phyloP scores from a whole-genome alignment of 2,329 filamentous ascomycete species.

The Acrocalymma vagum region DNA sequence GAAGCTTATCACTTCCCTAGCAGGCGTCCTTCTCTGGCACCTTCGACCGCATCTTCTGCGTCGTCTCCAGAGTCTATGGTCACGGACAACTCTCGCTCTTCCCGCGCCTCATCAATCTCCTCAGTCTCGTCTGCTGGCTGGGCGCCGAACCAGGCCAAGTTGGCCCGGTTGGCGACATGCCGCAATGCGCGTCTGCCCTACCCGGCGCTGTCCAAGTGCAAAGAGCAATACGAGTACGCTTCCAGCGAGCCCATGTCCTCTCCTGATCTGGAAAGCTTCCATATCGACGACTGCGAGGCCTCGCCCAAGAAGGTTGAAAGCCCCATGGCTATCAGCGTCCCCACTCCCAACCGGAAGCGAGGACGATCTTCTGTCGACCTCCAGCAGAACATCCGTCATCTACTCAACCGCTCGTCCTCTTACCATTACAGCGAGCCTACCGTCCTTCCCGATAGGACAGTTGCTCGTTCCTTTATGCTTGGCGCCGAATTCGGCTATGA shows the following conservation, averaged over 20 bases:
- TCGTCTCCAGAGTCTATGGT: conserved; percentile 71
- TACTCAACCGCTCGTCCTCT: conserved; percentile 58
- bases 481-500: conserved; percentile 30
- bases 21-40: conserved; percentile 57
- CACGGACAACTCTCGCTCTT: conserved; percentile 66
- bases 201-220: conserved; percentile 47
- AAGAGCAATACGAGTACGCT: conserved; percentile 43
- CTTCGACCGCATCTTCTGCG: conserved; percentile 60
- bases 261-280: conserved; percentile 56
- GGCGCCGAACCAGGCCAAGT: conserved; percentile 60
- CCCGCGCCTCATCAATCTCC: conserved; percentile 63
- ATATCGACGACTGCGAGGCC: conserved; percentile 55
- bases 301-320: conserved; percentile 37
- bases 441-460: conserved; percentile 45
- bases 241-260: conserved; percentile 48
- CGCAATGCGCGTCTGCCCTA: conserved; percentile 57
- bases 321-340: conserved; percentile 26
- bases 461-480: conserved; percentile 43
- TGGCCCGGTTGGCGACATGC: conserved; percentile 62
- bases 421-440: conserved; percentile 45
- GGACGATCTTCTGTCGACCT: conserved; percentile 68
- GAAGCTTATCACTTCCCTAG: conserved; percentile 58
- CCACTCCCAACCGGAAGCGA: conserved; percentile 60
- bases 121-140: conserved; percentile 60
- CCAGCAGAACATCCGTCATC: conserved; percentile 73